Evolutionary conservation across 495 filamentous ascomycete genomes (phyloP), one percentile per base, ranked within the genome.

Genomic region (Pseudevernia furfuracea): DNA sequence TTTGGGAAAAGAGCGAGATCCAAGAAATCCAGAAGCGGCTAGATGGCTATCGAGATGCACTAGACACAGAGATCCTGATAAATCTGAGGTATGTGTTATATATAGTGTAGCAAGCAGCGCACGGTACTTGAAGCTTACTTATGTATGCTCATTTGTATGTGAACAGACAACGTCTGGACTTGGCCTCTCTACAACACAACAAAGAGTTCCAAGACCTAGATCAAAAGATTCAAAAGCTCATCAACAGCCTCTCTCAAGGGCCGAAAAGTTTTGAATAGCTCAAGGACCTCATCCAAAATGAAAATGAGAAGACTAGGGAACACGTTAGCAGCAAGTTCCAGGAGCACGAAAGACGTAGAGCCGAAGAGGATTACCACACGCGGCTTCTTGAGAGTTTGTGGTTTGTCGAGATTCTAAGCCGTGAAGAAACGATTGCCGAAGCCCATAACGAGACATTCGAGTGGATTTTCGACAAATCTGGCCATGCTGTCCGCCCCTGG

Each of bases 401-500:
- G 36, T 68, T 58, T 48, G 30, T 41, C 9, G 67, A 59, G 32
- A 68, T 62, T 17, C 52, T 14, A 38, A 46, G 39, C 7, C 58
- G 68, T 0, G 32, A 62, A 23, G 66, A 68, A 28, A 44, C 39
- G 3, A 67, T 67, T 36, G 39, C n/a, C 1, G 62, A 43, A 28
- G 43, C 59, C 12, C 66, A 69, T 11, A 38, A 39, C 14, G 23
- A 53, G 41, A 67, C 56, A 57, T 60, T 63, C 59, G 39, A 68
- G 3, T 68, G 67, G 67, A 52, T 68, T 56, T 48, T 68, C 64
- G 14, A 63, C 56, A 11, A 28, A 32, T 30, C 44, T 5, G 37
- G 43, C 1, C 37, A 39, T 19, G 8, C 14, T 36, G 17, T 43
- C 23, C 21, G 3, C 17, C 55, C 43, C 17, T 65, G 62, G 67